A percentile compares a stretch with the other conserved stretches of the same genome.
Evolutionary conservation across 495 filamentous ascomycete species (phyloP).

Genomic region (Terfezia boudieri): DNA sequence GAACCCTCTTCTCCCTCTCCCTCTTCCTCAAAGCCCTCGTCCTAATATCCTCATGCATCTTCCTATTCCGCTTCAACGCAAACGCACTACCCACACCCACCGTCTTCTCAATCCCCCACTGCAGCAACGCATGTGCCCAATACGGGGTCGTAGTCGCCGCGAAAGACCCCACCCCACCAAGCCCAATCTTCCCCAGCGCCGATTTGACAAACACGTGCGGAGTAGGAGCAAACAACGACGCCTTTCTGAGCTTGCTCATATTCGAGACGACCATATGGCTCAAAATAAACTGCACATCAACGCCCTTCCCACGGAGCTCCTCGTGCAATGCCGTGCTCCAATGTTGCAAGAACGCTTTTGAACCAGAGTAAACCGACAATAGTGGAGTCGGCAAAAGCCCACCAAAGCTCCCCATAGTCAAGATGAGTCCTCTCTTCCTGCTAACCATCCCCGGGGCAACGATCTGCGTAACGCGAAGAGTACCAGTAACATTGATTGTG

Average conservation of each 20-base stretch:
- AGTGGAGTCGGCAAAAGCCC: conserved; percentile 78
- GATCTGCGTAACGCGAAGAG: conserved; percentile 64
- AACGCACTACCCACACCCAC: conserved; percentile 40
- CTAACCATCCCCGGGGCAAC: conserved; percentile 64
- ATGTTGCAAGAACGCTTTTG: conserved; percentile 93
- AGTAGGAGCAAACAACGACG: conserved; percentile 54
- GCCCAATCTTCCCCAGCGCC: conserved; percentile 59
- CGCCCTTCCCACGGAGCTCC: conserved; percentile 55
- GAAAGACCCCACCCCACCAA: conserved; percentile 49
- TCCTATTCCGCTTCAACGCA: conserved; percentile 43
- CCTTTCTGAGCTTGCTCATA: conserved; percentile 80
- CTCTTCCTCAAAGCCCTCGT: conserved; percentile 74
- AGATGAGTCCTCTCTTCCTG: conserved; percentile 64
- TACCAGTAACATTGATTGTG: conserved; percentile 79
- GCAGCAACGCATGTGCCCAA: conserved; percentile 76
- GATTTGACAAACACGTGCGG: conserved; percentile 62
- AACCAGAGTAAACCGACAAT: conserved; percentile 88
- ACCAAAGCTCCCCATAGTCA: conserved; percentile 94
- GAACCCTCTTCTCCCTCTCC: conserved; percentile 56
- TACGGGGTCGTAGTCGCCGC: conserved; percentile 72
- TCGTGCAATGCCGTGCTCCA: conserved; percentile 76
- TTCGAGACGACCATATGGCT: conserved; percentile 82
- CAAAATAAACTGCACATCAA: conserved; percentile 69
- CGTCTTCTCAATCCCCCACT: conserved; percentile 56
- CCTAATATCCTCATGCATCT: conserved; percentile 70